Evolutionary conservation across 495 filamentous ascomycete species (phyloP), one percentile per base, ranked within the genome.

Genomic region (Neurospora cerealis): DNA sequence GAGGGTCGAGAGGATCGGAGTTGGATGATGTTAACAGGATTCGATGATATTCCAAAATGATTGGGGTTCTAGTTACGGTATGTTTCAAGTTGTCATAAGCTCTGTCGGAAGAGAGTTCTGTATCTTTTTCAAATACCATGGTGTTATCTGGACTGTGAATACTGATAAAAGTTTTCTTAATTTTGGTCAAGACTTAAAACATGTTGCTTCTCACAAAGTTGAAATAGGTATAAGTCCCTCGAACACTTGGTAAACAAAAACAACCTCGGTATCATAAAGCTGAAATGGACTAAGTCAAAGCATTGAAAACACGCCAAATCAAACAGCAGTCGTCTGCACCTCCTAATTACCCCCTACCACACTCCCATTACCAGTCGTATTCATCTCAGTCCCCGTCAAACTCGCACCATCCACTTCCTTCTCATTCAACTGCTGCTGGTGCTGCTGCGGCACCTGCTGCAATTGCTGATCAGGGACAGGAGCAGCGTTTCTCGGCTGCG

Each of bases 261-360:
- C 62, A 72, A 60, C 44, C 39, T 71, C 71, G 73, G 69, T 75
- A 72, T 71, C 70, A 77, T 73, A 46, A 75, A 71, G 39, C 15
- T 46, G 39, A 69, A 40, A 42, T 36, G 17, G 21, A 54, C 17
- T 13, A 24, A 5, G 46, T 6, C 10, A 54, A 54, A 24, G 10
- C 46, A 69, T 41, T 69, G 19, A 73, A 75, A 15, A 37, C 32
- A 69, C 21, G 21, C 32, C 34, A 69, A 28, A 42, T 32, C n/a
- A 34, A 28, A 11, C 24, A 32, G 11, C 13, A 34, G 11, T 34
- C 54, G 13, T 34, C 46, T 54, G 46, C 10, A 54, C 46, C 46
- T 62, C 54, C 24, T 62, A 13, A 17, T 3, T 24, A 3, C 6
- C 28, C 10, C 10, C 46, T 24, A 13, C 46, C 5, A 17, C 9